Evolutionary conservation across 73 alveolate species (phyloP).

Genomic region (Urostyla sp.): DNA sequence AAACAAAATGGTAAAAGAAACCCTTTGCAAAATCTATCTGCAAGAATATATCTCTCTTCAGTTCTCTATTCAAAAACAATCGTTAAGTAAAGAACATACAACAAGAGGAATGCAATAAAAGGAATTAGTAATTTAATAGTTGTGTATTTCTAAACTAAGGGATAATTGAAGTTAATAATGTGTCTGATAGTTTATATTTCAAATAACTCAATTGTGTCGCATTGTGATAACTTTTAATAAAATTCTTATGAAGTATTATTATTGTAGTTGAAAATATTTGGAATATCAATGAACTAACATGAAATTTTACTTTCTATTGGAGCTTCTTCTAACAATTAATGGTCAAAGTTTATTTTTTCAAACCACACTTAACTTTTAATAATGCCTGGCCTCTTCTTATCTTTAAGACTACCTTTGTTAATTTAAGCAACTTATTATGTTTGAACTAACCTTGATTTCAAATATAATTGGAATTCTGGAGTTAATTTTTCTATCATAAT

Average conservation of each 20-base stretch:
- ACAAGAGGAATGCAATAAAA: background rate
- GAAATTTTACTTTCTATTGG: background rate
- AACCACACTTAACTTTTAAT: background rate
- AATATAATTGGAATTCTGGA: background rate
- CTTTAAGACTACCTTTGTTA: background rate
- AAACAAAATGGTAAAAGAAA: background rate
- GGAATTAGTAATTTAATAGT: constrained; percentile 21
- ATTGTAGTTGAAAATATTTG: constrained; percentile 1
- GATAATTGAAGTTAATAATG: constrained; percentile 50
- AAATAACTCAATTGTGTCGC: constrained; percentile 13
- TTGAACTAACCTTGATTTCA: background rate
- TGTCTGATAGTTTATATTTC: background rate
- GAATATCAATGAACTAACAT: constrained; percentile 31
- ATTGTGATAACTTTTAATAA: constrained; percentile 1
- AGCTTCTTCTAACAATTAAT: background rate
- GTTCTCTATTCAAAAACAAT: background rate
- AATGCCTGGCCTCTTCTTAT: background rate
- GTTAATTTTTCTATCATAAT: background rate
- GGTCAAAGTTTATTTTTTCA: background rate
- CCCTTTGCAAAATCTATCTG: background rate
- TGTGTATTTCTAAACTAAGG: constrained; percentile 24
- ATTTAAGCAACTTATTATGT: background rate
- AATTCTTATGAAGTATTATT: background rate
- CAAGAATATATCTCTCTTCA: background rate
- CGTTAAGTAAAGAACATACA: constrained; percentile 6